A percentile compares a stretch with the other conserved stretches of the same genome.
phyloP scores from a whole-genome alignment of 2,329 filamentous ascomycete species.

The Diaporthe sp. region DNA sequence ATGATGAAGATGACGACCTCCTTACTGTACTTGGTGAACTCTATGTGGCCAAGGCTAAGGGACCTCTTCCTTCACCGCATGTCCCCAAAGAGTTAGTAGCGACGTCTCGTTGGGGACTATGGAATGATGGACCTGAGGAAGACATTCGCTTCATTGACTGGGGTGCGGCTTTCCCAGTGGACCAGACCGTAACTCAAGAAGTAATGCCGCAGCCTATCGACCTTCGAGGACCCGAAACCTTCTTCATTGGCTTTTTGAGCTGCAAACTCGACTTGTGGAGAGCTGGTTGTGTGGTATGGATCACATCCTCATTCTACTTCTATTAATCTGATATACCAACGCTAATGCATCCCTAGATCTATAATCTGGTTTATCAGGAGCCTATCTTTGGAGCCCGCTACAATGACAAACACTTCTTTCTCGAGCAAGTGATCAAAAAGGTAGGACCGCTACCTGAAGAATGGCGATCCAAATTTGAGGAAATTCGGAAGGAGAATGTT shows the following conservation, averaged over 20 bases:
- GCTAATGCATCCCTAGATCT: neutral
- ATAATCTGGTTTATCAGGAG: neutral
- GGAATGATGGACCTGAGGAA: neutral
- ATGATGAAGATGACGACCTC: neutral
- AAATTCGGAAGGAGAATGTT: neutral
- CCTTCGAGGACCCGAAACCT: neutral
- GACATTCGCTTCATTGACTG: neutral
- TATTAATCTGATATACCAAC: neutral
- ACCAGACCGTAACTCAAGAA: neutral
- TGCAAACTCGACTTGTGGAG: neutral
- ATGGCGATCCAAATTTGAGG: neutral
- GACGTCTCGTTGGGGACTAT: neutral
- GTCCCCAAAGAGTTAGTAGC: neutral
- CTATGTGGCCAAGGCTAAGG: neutral
- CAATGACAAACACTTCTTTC: conserved; percentile 1
- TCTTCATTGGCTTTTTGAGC: neutral
- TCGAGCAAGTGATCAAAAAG: conserved; percentile 7
- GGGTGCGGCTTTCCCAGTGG: neutral
- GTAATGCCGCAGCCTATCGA: neutral
- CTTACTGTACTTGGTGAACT: neutral
- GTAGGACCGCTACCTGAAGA: neutral
- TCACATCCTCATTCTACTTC: neutral
- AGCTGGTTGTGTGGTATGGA: conserved; percentile 2
- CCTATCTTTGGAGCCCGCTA: neutral
- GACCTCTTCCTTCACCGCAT: neutral